Percentiles rank a stretch among this genome's conserved stretches.
These are phyloP conservation scores for Suillus subalutaceus DNA, from an alignment of 768 basidiomycete genomes.

Conservation along the genomic window DNA sequence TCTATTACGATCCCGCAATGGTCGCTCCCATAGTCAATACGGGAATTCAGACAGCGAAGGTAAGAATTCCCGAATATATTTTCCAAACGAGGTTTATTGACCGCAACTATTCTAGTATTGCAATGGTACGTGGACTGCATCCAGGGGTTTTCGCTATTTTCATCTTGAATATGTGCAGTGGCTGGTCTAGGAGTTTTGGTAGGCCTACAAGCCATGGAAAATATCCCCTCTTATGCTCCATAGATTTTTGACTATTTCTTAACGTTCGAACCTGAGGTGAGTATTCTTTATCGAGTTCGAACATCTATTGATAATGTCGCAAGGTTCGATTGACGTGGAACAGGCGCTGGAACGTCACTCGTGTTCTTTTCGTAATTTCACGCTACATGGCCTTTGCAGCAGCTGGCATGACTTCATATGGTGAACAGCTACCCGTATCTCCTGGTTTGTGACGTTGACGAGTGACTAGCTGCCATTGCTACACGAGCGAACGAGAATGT, in stretches of 20 bases:
- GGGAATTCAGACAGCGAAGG: not conserved
- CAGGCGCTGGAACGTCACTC: constrained; percentile 5
- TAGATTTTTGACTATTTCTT: constrained; percentile 8
- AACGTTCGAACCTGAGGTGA: constrained; percentile 2
- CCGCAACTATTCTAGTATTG: not conserved
- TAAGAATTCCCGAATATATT: not conserved
- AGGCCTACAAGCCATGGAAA: not conserved
- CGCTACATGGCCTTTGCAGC: constrained; percentile 12
- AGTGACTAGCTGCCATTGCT: not conserved
- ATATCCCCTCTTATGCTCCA: not conserved
- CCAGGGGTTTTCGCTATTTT: not conserved
- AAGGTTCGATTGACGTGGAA: constrained; percentile 11
- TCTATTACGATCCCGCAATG: not conserved
- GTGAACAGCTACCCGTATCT: not conserved
- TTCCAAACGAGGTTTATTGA: not conserved
- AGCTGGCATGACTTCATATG: constrained; percentile 13
- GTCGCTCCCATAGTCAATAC: not conserved
- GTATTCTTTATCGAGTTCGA: too few relatives aligned
- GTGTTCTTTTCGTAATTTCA: constrained; percentile 9
- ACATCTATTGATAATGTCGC: not conserved
- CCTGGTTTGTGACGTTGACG: not conserved
- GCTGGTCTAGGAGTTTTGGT: constrained; percentile 4
- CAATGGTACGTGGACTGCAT: not conserved
- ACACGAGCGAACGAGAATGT: not conserved
- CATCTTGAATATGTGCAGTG: not conserved